These are phyloP conservation scores for Aureobasidium sp. DNA, from an alignment of 2,329 filamentous ascomycete genomes.

Conservation along the genomic window DNA sequence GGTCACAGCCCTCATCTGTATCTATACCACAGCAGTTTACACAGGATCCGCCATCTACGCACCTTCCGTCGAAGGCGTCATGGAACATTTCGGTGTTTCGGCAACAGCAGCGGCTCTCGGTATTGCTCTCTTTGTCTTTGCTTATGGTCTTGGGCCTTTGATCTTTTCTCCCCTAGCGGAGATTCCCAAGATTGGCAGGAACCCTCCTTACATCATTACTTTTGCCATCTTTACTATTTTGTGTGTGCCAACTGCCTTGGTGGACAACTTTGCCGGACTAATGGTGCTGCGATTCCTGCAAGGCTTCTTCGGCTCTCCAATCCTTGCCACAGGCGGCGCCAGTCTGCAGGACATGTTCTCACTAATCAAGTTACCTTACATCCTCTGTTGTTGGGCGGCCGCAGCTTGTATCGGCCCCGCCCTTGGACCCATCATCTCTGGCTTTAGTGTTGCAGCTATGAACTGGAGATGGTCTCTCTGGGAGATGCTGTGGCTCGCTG, in stretches of 20 bases:
- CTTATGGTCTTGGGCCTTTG: slow-evolving; percentile 47
- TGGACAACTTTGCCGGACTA: slow-evolving; percentile 50
- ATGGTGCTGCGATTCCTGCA: slow-evolving; percentile 54
- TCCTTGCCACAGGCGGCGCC: slow-evolving; percentile 49
- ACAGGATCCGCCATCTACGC: slow-evolving; percentile 41
- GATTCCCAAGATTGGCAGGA: slow-evolving; percentile 57
- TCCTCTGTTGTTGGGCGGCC: slow-evolving; percentile 51
- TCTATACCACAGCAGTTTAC: slow-evolving; percentile 33
- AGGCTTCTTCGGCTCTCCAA: slow-evolving; percentile 58
- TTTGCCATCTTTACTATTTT: slow-evolving; percentile 62
- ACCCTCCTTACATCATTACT: slow-evolving; percentile 57
- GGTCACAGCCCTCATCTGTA: slow-evolving; percentile 31
- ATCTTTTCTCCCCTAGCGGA: slow-evolving; percentile 59
- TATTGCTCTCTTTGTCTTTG: slow-evolving; percentile 54
- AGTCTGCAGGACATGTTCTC: slow-evolving; percentile 51
- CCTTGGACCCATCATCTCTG: slow-evolving; percentile 52
- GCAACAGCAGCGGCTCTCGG: slow-evolving; percentile 47
- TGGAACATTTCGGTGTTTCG: slow-evolving; percentile 44
- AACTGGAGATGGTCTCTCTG: slow-evolving; percentile 57
- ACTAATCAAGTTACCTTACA: slow-evolving; percentile 47
- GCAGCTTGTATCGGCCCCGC: slow-evolving; percentile 43
- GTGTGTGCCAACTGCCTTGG: slow-evolving; percentile 54
- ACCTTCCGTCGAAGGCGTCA: slow-evolving; percentile 37
- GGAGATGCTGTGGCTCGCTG: slow-evolving; percentile 54
- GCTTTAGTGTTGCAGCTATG: slow-evolving; percentile 49